Base-by-base conservation (phyloP, 1,139 yeast genomes). In the Suhomyces chickasaworum region DNA sequence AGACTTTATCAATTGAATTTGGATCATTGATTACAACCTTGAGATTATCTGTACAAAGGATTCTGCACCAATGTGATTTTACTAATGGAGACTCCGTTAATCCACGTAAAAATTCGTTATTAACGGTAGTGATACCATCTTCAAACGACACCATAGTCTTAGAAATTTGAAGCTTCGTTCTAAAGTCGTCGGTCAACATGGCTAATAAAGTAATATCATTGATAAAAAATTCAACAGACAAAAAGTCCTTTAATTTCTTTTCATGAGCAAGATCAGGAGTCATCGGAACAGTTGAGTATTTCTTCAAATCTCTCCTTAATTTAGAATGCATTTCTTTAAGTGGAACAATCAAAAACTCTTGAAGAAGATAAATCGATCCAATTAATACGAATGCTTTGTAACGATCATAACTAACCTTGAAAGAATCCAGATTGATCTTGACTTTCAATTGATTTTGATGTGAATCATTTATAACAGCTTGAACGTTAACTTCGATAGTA, bases 61-160 rank as follows among this genome's bases (percentile, higher is more conserved):
- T 57, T 39, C 87, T 63, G 23, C 75, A 65, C 88, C 88, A 83
- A 46, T 63, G 64, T 1, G 69, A 69, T 2, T 70, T 61, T 0
- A 69, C 55, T 0, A 75, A 64, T 0, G 87, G 84, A 0, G 86
- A 81, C 46, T 78, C 80, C 0, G 81, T 80, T 51, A 84, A 71
- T 2, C 78, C 51, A 47, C 89, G 66, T 3, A 72, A 49, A 39
- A 77, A 69, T 10, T 69, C 68, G 15, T 77, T 51, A 39, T 50
- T 48, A 20, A 73, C 16, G 25, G 53, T 36, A 3, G 69, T 12
- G 1, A 53, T 51, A 8, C 61, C 61, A 6, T 61, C 54, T 2
- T 48, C 43, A 5, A 65, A 53, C 2, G 48, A 44, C 1, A 66
- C 47, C 6, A 45, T 48, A 1, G 68, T 40, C 15, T 65, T 63